These are phyloP conservation scores for Mangifera indica DNA, from an alignment of 345 rosid genomes.

Conservation along the genomic window DNA sequence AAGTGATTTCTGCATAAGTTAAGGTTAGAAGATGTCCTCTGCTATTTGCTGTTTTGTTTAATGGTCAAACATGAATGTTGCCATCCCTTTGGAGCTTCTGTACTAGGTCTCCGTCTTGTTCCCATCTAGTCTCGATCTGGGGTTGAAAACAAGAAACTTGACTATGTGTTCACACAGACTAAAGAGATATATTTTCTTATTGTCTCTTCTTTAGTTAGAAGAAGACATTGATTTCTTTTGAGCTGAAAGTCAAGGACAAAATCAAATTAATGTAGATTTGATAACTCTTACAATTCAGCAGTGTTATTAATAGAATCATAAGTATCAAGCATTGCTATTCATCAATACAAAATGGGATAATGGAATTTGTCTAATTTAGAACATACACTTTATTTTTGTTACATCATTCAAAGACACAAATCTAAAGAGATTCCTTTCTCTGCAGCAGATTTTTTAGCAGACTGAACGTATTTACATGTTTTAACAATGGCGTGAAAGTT, in stretches of 20 bases:
- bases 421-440: background rate
- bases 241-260: too few species aligned
- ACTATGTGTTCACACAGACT: background rate
- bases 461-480: background rate
- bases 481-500: background rate
- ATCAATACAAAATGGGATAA: background rate
- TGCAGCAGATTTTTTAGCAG: background rate
- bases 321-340: background rate
- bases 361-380: too few species aligned
- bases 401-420: background rate
- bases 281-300: too few species aligned
- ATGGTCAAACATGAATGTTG: background rate
- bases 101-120: too few species aligned
- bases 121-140: too few species aligned
- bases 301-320: too few species aligned
- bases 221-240: too few species aligned
- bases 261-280: too few species aligned
- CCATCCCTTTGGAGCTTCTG: background rate
- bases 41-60: background rate
- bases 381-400: background rate
- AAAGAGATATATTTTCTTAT: too few species aligned
- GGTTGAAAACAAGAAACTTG: too few species aligned
- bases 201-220: too few species aligned
- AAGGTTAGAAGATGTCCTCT: background rate
- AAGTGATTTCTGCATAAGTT: too few species aligned